Percentiles rank a stretch among this genome's conserved stretches.
Conservation (phyloP, 345 rosid species). For the Ricinus communis region DNA sequence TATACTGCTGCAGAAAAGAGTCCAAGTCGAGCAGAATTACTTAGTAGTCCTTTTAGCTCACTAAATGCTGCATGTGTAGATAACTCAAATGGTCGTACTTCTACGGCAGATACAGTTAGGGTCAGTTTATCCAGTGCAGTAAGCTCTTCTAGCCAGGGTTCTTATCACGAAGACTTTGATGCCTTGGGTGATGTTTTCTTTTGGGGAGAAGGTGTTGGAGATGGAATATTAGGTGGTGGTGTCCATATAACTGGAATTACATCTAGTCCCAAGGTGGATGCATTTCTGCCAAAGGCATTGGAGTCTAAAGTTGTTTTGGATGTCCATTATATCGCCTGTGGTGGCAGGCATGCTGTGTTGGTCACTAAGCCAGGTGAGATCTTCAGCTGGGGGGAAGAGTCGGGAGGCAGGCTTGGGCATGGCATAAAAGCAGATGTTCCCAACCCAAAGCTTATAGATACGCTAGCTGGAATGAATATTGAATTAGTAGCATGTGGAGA, state of each 20-base stretch:
- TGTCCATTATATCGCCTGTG: slow-evolving; percentile 74
- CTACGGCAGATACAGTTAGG: slow-evolving; percentile 57
- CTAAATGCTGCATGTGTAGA: slow-evolving; percentile 35
- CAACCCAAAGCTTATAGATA: slow-evolving; percentile 61
- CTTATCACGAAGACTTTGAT: slow-evolving; percentile 75
- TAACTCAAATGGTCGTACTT: slow-evolving; percentile 51
- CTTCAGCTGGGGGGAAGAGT: slow-evolving; percentile 90
- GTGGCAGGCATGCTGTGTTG: slow-evolving; percentile 78
- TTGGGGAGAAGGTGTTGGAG: slow-evolving; percentile 84
- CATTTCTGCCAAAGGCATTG: slow-evolving; percentile 72
- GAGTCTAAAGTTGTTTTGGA: slow-evolving; percentile 70
- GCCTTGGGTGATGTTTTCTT: slow-evolving; percentile 80
- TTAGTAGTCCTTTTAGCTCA: slow-evolving; percentile 32
- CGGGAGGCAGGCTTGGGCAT: slow-evolving; percentile 90
- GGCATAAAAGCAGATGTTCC: slow-evolving; percentile 58
- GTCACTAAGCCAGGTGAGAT: slow-evolving; percentile 80
- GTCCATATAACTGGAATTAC: slow-evolving; percentile 33
- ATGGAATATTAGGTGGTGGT: slow-evolving; percentile 59
- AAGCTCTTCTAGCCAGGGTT: slow-evolving; percentile 87
- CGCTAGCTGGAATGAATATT: slow-evolving; percentile 58
- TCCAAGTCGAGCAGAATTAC: slow-evolving; percentile 45
- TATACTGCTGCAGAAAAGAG: slow-evolving; percentile 50
- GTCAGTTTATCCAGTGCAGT: slow-evolving; percentile 80
- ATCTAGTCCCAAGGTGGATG: slow-evolving; percentile 42
- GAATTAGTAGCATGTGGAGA: slow-evolving; percentile 85